phyloP scores from a whole-genome alignment of 1,284 basidiomycete species.

The Melampsora americana region DNA sequence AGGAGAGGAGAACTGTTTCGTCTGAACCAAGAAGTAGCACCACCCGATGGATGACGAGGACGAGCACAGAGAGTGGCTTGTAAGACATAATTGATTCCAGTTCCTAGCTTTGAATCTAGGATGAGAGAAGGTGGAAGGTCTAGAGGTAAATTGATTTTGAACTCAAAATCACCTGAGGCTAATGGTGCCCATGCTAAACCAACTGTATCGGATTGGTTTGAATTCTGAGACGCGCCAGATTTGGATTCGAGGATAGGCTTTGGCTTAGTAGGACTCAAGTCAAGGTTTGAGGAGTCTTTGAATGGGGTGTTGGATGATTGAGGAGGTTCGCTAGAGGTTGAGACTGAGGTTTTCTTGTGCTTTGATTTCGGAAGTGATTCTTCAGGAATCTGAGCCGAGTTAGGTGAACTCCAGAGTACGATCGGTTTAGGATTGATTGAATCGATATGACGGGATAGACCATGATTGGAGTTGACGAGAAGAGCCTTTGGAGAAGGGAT shows the following conservation, averaged over 20 bases:
- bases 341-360: background rate
- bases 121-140: conserved; percentile 44
- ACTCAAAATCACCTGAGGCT: conserved; percentile 37
- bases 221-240: background rate
- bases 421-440: background rate
- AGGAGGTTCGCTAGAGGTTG: background rate
- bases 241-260: background rate
- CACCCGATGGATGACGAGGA: conserved; percentile 1
- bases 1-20: conserved; percentile 31
- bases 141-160: conserved; percentile 44
- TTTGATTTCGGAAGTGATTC: background rate
- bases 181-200: background rate
- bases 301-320: background rate
- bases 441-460: background rate
- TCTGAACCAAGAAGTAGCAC: conserved; percentile 22
- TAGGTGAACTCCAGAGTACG: conserved; percentile 4
- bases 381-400: background rate
- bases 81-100: conserved; percentile 45
- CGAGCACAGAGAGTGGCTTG: conserved; percentile 45
- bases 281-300: background rate
- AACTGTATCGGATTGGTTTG: background rate
- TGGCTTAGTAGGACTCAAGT: background rate
- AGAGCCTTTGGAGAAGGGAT: background rate
- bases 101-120: conserved; percentile 43
- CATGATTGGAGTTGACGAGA: background rate